Evolutionary conservation across 2,329 filamentous ascomycete genomes (phyloP).

Genomic region (Zasmidium cellare): DNA sequence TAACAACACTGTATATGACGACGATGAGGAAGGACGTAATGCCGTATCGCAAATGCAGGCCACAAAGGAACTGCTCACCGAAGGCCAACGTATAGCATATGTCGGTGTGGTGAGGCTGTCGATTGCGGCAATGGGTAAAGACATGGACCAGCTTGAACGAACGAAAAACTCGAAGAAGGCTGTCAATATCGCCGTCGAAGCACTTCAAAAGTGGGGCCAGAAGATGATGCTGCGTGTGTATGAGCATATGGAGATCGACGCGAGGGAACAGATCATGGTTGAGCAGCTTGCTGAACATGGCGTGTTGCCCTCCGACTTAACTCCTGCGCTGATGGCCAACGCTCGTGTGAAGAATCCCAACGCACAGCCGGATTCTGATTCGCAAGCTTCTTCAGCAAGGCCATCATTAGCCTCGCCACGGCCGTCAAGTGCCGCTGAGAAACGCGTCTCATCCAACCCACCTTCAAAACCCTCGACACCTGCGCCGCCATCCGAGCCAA

Average conservation of each 20-base stretch:
- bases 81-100: constrained; percentile 93
- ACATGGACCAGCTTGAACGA: constrained; percentile 62
- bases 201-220: constrained; percentile 92
- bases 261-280: constrained; percentile 95
- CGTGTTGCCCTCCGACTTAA: constrained; percentile 79
- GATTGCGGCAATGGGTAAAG: constrained; percentile 73
- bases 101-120: constrained; percentile 85
- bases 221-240: constrained; percentile 98
- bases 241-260: constrained; percentile 92
- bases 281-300: constrained; percentile 94
- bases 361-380: constrained; percentile 14
- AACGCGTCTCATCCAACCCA: constrained; percentile 20
- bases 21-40: constrained; percentile 75
- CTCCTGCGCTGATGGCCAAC: constrained; percentile 85
- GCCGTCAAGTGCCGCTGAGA: constrained; percentile 21
- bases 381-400: constrained; percentile 33
- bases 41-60: constrained; percentile 88
- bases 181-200: constrained; percentile 68
- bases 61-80: constrained; percentile 91
- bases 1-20: constrained; percentile 58
- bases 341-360: constrained; percentile 84
- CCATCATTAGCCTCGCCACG: constrained; percentile 28
- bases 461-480: constrained; percentile 32
- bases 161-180: constrained; percentile 72
- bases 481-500: constrained; percentile 8